Conservation (phyloP, 106 monocot genomes). For the Alisma plantagoaquatica region DNA sequence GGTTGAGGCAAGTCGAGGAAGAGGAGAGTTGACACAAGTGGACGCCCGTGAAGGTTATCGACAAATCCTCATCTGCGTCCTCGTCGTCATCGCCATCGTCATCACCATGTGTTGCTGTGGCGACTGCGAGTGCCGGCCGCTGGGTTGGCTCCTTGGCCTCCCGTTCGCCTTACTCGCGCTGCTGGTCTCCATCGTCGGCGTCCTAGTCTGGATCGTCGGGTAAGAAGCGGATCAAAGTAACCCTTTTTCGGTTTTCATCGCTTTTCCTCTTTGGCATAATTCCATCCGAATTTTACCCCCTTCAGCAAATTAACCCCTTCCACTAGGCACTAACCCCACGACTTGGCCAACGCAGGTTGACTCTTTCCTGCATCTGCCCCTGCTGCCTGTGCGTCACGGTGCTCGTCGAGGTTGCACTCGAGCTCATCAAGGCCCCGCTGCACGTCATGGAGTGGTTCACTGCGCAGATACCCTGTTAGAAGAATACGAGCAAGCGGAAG, state of each 20-base stretch:
- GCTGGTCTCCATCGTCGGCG: constrained; percentile 8
- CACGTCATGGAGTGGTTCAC: constrained; percentile 91
- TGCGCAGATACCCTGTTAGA: constrained; percentile 42
- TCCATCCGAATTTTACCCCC: no score
- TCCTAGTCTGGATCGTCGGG: constrained; percentile 28
- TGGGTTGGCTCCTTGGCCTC: constrained; percentile 87
- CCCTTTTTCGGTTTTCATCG: no score
- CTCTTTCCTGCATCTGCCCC: constrained; percentile 85
- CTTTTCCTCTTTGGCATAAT: no score
- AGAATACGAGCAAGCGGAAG: no score
- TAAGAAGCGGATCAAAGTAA: no score
- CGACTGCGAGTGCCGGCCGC: constrained; percentile 56
- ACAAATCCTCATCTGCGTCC: no score
- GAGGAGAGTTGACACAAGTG: not conserved
- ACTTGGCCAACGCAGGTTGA: no score
- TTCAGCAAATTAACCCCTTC: no score
- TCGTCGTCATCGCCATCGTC: no score
- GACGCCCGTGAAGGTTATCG: no score
- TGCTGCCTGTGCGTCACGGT: constrained; percentile 89
- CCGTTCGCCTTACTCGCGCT: constrained; percentile 49
- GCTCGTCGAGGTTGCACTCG: constrained; percentile 72
- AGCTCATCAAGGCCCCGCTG: constrained; percentile 81
- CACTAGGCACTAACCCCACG: no score
- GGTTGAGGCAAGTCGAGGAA: no score
- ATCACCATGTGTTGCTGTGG: constrained; percentile 15